Evolutionary conservation across 2,329 filamentous ascomycete species (phyloP), one percentile per base, ranked within the genome.

Genomic region (Ceratocystis colombiana): DNA sequence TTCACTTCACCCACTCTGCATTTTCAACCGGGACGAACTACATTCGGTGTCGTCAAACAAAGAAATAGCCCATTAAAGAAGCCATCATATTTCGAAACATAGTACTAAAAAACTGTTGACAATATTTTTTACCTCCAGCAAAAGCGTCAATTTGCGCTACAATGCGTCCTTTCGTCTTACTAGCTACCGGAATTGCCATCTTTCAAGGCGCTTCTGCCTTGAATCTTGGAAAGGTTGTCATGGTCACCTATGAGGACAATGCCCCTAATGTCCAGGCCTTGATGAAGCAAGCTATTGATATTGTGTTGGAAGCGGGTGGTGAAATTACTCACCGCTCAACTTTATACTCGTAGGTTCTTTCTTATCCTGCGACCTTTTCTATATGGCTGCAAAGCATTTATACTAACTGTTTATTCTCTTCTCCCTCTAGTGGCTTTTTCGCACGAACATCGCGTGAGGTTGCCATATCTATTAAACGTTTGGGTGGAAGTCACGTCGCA

Each of bases 261-360:
- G 80, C 84, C 61, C 88, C 85, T 15, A 71, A 77, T 2, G 87
- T 90, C 22, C 78, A 87, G 69, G 80, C 79, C 45, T 78, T 95
- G 45, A 75, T 96, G 41, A 77, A 85, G 25, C 76, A 88, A 66
- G 90, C 89, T 57, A 94, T 88, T 79, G 76, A 87, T 53, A 82
- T 84, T 1, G 86, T 96, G 71, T 76, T 79, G 64, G 79, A 85
- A 59, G 86, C 85, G 48, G 89, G 89, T 62, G 90, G 89, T 48
- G 76, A 83, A 62, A 90, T 96, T 71, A 94, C 88, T 25, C 90
- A 95, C 77, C 83, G 87, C 72, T 94, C 90, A 75, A 77, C 78
- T 61, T 73, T 86, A 67, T 83, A 87, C 75, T 83, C 84, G 87
- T 90, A 81, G 73, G 85, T 70, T n/a, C 7, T 50, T 22, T 12